Base-by-base conservation (phyloP, 1,139 yeast genomes). In the Suhomyces guaymorum region DNA sequence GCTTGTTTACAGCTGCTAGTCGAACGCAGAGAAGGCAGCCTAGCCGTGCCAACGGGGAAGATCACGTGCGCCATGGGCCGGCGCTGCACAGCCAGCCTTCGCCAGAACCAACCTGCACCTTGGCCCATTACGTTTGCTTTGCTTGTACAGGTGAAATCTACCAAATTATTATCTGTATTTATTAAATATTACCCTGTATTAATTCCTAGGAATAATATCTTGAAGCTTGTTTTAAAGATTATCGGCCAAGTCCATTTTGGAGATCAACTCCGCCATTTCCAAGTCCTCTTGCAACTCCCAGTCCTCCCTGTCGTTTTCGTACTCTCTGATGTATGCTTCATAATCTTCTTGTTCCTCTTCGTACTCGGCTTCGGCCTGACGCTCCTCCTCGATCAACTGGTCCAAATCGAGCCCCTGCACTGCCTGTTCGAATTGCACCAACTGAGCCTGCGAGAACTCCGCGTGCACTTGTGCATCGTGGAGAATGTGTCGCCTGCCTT, bases 311-410 rank as follows among this genome's bases (percentile, higher is more conserved):
- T 52, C 55, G 12, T 38, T 35, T 31, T 49, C 49, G 20, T 38
- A 46, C 18, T 42, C 48, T 21, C 35, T 35, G 16, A 39, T 23
- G 26, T 34, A 37, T 21, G 28, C 41, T 13, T 41, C 45, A 24
- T 36, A 36, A 19, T 41, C 43, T 15, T 40, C 46, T 22, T 30
- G 31, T 25, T 23, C 38, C 14, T 28, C 32, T 16, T 32, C 33
- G 17, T 24, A 28, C 18, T 38, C 33, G 18, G 36, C 43, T 24
- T 38, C 40, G 21, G 43, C 31, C 30, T 53, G 57, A 3, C 52
- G 41, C 35, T 63, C 67, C 31, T 65, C 70, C 15, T 58, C 61
- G 2, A 66, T 46, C 24, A 65, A 46, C 28, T 44, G 51, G 30
- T 63, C 63, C 30, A 59, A 40, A 35, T 65, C 65, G 12, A 55